phyloP scores from a whole-genome alignment of 2,329 filamentous ascomycete species.

The Ophiostoma tasmaniense region DNA sequence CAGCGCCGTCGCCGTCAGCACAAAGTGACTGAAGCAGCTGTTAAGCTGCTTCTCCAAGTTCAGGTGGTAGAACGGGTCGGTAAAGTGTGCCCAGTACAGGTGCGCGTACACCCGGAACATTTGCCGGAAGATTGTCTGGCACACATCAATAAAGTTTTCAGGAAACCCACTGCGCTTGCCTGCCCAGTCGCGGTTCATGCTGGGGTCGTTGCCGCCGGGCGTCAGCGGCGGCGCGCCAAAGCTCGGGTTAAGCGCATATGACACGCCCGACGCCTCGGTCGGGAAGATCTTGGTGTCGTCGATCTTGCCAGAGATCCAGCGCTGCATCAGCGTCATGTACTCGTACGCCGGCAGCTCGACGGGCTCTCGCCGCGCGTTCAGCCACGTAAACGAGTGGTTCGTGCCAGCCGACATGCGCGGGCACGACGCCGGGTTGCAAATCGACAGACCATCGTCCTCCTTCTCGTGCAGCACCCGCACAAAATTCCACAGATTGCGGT shows the following conservation, averaged over 20 bases:
- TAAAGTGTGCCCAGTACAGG: slow-evolving; percentile 93
- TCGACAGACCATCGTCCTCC: slow-evolving; percentile 65
- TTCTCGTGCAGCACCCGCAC: slow-evolving; percentile 81
- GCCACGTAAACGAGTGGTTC: slow-evolving; percentile 95
- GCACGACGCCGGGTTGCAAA: slow-evolving; percentile 78
- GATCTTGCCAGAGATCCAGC: slow-evolving; percentile 95
- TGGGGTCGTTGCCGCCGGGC: slow-evolving; percentile 3
- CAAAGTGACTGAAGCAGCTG: slow-evolving; percentile 80
- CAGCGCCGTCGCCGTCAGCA: slow-evolving; percentile 69
- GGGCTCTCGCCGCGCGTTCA: slow-evolving; percentile 77
- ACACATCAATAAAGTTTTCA: slow-evolving; percentile 77
- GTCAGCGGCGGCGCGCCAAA: slow-evolving; percentile 4
- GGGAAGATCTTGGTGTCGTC: slow-evolving; percentile 86
- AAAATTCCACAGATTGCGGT: slow-evolving; percentile 80
- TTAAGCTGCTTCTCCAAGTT: slow-evolving; percentile 75
- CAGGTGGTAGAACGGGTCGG: slow-evolving; percentile 74
- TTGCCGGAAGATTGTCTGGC: slow-evolving; percentile 90
- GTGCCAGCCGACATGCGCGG: slow-evolving; percentile 89
- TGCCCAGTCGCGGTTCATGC: slow-evolving; percentile 49
- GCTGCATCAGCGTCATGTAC: slow-evolving; percentile 92
- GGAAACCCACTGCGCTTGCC: slow-evolving; percentile 92
- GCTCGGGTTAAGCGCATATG: slow-evolving; percentile 52
- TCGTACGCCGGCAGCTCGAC: slow-evolving; percentile 87
- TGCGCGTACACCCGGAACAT: slow-evolving; percentile 99
- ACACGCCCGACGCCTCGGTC: slow-evolving; percentile 66